Percentiles rank a stretch among this genome's conserved stretches.
These are phyloP conservation scores for Acacia pycnantha DNA, from an alignment of 331 rosid genomes.

Conservation along the genomic window DNA sequence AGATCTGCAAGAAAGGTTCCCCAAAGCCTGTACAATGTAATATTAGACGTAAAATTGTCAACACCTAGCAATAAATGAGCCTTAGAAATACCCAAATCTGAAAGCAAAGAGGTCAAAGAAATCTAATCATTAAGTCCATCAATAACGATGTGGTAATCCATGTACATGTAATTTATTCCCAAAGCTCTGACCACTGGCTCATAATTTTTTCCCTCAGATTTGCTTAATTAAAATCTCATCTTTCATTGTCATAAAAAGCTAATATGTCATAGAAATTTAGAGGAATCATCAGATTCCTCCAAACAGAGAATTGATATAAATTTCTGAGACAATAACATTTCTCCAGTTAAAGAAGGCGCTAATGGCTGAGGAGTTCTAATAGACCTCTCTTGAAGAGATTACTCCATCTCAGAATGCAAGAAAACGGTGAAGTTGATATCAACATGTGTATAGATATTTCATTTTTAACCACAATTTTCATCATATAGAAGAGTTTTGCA, in stretches of 20 bases:
- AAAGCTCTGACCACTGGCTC: neutral
- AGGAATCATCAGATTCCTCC: neutral
- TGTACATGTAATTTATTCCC: neutral
- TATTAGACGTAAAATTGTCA: constrained; percentile 29
- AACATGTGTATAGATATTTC: neutral
- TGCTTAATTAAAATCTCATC: neutral
- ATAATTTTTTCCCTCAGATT: neutral
- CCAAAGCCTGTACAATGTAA: constrained; percentile 70
- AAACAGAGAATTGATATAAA: neutral
- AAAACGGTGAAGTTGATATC: neutral
- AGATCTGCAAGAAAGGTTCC: constrained; percentile 90
- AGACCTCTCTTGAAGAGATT: neutral
- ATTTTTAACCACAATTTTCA: neutral
- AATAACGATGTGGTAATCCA: neutral
- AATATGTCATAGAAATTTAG: neutral
- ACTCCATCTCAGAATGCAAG: neutral
- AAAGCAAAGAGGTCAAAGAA: neutral
- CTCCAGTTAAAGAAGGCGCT: neutral
- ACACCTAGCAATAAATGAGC: constrained; percentile 1
- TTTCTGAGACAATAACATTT: neutral
- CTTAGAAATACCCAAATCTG: neutral
- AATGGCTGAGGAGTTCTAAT: neutral
- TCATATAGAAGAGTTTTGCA: neutral
- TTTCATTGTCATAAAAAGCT: neutral
- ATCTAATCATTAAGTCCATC: constrained; percentile 7